A percentile compares a stretch with the other conserved stretches of the same genome.
Evolutionary conservation across 1,284 basidiomycete genomes (phyloP).

Genomic region (Cutaneotrichosporon mucoides): DNA sequence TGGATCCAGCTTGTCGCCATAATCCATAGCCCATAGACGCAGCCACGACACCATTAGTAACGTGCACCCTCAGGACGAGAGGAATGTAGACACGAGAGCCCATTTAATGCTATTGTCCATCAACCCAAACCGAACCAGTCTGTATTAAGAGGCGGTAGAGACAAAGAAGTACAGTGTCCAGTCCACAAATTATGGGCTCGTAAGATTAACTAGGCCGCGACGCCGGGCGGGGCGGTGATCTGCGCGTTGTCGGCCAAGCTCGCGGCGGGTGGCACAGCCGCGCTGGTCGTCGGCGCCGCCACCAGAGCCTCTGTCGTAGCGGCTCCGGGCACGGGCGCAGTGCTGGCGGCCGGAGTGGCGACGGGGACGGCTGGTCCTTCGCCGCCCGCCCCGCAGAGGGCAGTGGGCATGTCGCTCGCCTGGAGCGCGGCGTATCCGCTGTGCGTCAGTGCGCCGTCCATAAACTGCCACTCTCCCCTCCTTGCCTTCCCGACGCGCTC

Average conservation of each 20-base stretch:
- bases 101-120: too few relatives aligned
- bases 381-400: not conserved
- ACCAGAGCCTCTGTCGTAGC: not conserved
- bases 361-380: not conserved
- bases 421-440: conserved; percentile 1
- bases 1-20: too few relatives aligned
- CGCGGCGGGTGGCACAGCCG: not conserved
- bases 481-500: too few relatives aligned
- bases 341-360: not conserved
- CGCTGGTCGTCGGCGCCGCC: not conserved
- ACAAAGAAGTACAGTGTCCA: conserved; percentile 16
- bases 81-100: too few relatives aligned
- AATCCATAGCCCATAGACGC: too few relatives aligned
- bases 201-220: not conserved
- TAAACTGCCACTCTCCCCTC: too few relatives aligned
- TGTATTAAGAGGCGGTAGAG: not conserved
- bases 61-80: too few relatives aligned
- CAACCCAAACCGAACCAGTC: too few relatives aligned
- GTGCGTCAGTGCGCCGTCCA: not conserved
- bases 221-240: not conserved
- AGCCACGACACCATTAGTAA: too few relatives aligned
- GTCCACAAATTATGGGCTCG: not conserved
- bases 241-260: not conserved
- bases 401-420: not conserved
- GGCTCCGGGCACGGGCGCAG: not conserved